phyloP scores from a whole-genome alignment of 306 rosid species.

The Potentilla sterilis region DNA sequence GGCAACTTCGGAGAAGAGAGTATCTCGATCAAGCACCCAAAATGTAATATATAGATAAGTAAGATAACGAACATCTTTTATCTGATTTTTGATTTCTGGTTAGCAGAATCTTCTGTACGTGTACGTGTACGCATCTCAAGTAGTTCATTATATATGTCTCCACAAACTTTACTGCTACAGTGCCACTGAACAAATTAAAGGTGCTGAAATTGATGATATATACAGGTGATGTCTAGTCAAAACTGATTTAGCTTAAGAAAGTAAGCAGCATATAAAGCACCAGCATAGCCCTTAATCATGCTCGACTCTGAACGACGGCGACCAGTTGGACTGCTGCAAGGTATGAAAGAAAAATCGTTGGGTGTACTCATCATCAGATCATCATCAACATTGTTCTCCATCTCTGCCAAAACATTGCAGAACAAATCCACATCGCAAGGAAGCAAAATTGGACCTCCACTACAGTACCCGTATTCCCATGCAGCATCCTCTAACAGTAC shows the following conservation, averaged over 20 bases:
- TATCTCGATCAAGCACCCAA: no score
- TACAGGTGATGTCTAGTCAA: not conserved
- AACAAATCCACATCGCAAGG: constrained; percentile 45
- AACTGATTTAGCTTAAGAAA: not conserved
- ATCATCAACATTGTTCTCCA: constrained; percentile 27
- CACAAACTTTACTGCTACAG: not conserved
- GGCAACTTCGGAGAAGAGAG: no score
- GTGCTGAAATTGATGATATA: not conserved
- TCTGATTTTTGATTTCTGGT: not conserved
- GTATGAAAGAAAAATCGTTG: constrained; percentile 2
- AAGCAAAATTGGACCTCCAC: constrained; percentile 66
- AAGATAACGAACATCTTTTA: not conserved
- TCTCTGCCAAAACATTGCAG: constrained; percentile 47
- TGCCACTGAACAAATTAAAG: not conserved
- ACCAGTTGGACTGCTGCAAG: constrained; percentile 24
- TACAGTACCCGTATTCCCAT: constrained; percentile 49
- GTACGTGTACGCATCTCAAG: not conserved
- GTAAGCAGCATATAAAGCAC: constrained; percentile 18
- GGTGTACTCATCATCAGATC: not conserved
- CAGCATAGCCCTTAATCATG: not conserved
- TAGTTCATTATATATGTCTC: not conserved
- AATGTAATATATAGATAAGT: no score
- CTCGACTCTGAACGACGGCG: not conserved
- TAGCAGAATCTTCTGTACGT: not conserved
- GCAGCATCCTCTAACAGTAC: constrained; percentile 66